Conservation (phyloP, 257 asterid species). For the Apocynum venetum region DNA sequence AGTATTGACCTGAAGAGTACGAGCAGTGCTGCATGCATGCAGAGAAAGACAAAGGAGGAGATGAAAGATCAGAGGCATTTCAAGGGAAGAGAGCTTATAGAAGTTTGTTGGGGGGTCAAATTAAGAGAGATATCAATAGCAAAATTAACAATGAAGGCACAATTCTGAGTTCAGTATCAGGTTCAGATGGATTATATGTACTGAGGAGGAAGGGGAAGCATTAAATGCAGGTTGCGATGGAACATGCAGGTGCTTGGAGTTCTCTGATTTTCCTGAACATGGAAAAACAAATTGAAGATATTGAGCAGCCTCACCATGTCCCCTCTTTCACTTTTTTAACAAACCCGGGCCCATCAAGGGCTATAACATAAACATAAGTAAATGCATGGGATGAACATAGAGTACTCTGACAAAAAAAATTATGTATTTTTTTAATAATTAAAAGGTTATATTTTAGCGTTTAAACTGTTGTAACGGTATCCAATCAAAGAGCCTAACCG, state of each 20-base stretch:
- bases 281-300: conserved; percentile 37
- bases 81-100: not conserved
- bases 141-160: not conserved
- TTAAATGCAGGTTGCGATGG: conserved; percentile 51
- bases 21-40: conserved; percentile 58
- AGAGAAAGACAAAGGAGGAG: conserved; percentile 35
- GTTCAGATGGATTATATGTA: conserved; percentile 3
- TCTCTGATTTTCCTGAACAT: conserved; percentile 20
- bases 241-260: conserved; percentile 62
- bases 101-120: too few relatives aligned
- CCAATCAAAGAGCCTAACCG: too few relatives aligned
- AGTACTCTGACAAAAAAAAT: too few relatives aligned
- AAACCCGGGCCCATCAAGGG: conserved; percentile 18
- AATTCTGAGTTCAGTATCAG: conserved; percentile 10
- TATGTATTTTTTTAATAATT: too few relatives aligned
- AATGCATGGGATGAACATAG: conserved; percentile 7
- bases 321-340: conserved; percentile 20
- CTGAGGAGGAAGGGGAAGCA: conserved; percentile 31
- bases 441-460: too few relatives aligned
- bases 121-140: conserved; percentile 4
- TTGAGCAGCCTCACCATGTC: conserved; percentile 42
- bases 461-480: too few relatives aligned
- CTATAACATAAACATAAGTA: not conserved
- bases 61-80: conserved; percentile 34
- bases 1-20: conserved; percentile 27